Evolutionary conservation across 495 filamentous ascomycete genomes (phyloP).

Genomic region (Evansstolkia leycettana): DNA sequence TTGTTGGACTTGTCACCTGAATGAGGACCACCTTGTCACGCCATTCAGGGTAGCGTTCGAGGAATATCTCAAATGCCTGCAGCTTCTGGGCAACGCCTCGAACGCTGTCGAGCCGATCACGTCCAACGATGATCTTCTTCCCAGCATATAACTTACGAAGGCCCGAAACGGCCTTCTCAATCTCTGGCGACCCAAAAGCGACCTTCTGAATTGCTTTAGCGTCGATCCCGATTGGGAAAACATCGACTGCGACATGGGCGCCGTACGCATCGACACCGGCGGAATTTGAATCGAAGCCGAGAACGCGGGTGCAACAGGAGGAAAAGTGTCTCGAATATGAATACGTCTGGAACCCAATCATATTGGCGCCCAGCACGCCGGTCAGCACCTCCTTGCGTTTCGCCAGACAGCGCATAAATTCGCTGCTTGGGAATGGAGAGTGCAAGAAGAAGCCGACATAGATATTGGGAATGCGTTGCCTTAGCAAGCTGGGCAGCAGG

Average conservation of each 20-base stretch:
- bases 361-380: constrained; percentile 77
- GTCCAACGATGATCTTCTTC: constrained; percentile 88
- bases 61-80: constrained; percentile 81
- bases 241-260: constrained; percentile 73
- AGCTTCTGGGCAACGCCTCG: constrained; percentile 87
- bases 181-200: constrained; percentile 54
- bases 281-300: constrained; percentile 70
- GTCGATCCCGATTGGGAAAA: constrained; percentile 87
- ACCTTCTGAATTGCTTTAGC: constrained; percentile 54
- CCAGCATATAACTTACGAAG: constrained; percentile 63
- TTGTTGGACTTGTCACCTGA: constrained; percentile 83
- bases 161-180: constrained; percentile 50
- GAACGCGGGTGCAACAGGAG: constrained; percentile 78
- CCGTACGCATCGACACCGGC: constrained; percentile 82
- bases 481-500: constrained; percentile 70
- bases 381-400: constrained; percentile 78
- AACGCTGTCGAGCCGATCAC: constrained; percentile 81
- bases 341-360: constrained; percentile 87
- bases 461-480: constrained; percentile 69
- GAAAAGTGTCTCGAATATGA: constrained; percentile 87
- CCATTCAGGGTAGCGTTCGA: constrained; percentile 81
- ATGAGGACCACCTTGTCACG: constrained; percentile 84
- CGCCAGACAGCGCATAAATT: constrained; percentile 77
- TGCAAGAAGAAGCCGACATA: constrained; percentile 89
- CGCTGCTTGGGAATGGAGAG: constrained; percentile 85